Evolutionary conservation across 2,329 filamentous ascomycete genomes (phyloP).

Genomic region (Emmonsiellopsis sp.): DNA sequence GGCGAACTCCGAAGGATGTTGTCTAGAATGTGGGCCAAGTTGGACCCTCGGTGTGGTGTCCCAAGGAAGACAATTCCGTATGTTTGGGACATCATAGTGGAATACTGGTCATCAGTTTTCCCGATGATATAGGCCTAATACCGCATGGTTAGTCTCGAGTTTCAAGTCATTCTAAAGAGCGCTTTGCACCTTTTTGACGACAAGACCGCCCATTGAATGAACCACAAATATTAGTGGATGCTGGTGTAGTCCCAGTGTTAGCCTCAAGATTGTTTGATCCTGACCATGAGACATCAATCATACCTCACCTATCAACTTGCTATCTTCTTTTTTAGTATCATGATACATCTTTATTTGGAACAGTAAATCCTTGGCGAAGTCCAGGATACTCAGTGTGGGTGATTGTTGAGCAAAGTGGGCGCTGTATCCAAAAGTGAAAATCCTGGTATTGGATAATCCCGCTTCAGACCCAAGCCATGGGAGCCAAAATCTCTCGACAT

Average conservation of each 20-base stretch:
- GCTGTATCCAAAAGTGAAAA: slow-evolving; percentile 21
- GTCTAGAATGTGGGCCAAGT: slow-evolving; percentile 12
- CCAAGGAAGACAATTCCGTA: slow-evolving; percentile 16
- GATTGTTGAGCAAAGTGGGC: not conserved
- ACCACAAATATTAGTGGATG: slow-evolving; percentile 33
- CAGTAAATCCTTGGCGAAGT: slow-evolving; percentile 7
- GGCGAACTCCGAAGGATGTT: slow-evolving; percentile 22
- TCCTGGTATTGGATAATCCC: slow-evolving; percentile 22
- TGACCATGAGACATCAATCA: not conserved
- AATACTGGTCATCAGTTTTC: slow-evolving; percentile 8
- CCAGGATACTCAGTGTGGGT: not conserved
- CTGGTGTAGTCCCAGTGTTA: not conserved
- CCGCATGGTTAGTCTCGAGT: not conserved
- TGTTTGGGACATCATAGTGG: slow-evolving; percentile 1
- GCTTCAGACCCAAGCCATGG: slow-evolving; percentile 26
- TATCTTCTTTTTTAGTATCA: not conserved
- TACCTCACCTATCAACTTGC: slow-evolving; percentile 1
- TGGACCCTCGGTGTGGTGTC: slow-evolving; percentile 19
- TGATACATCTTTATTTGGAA: slow-evolving; percentile 3
- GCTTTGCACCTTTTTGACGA: slow-evolving; percentile 18
- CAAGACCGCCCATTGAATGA: slow-evolving; percentile 39
- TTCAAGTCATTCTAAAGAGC: not conserved
- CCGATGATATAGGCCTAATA: slow-evolving; percentile 11
- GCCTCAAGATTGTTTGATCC: not conserved
- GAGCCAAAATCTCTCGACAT: slow-evolving; percentile 23